Evolutionary conservation across 148 eudicot genomes (phyloP).

Genomic region (Cornus kousa): DNA sequence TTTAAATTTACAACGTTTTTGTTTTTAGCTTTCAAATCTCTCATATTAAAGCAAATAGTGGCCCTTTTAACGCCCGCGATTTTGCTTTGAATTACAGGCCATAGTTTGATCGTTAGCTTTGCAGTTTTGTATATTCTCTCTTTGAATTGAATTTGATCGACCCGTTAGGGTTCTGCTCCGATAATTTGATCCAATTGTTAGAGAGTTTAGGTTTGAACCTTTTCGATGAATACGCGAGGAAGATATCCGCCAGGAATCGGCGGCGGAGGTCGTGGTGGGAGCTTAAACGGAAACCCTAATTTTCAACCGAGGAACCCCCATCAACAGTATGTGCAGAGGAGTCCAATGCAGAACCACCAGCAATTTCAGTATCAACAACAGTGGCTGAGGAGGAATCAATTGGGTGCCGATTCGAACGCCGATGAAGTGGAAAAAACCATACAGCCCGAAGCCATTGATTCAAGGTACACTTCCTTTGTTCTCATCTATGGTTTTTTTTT

Average conservation of each 20-base stretch:
- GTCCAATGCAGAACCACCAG: conserved; percentile 34
- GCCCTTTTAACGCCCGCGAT: conserved; percentile 13
- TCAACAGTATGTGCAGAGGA: conserved; percentile 40
- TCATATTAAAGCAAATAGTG: conserved; percentile 9
- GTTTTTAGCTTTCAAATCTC: conserved; percentile 4
- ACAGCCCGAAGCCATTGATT: conserved; percentile 64
- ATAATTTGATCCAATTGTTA: conserved; percentile 2
- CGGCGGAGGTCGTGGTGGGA: conserved; percentile 49
- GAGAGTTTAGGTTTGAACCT: conserved; percentile 8
- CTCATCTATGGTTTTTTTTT: neutral
- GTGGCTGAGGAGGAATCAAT: conserved; percentile 68
- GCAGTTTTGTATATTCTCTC: neutral
- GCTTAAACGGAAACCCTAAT: conserved; percentile 46
- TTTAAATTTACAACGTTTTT: neutral
- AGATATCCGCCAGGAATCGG: conserved; percentile 83
- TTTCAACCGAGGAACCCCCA: conserved; percentile 43
- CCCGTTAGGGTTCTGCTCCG: conserved; percentile 1
- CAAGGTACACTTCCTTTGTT: conserved; percentile 36
- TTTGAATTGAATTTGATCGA: neutral
- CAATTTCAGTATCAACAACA: conserved; percentile 45
- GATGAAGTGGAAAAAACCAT: conserved; percentile 76
- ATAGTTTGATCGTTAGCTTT: conserved; percentile 2
- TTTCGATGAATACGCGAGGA: conserved; percentile 26
- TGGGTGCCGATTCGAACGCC: conserved; percentile 32
- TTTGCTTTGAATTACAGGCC: neutral